Percentiles rank a stretch among this genome's conserved stretches.
Conservation (phyloP, 2,329 filamentous ascomycete species). For the Tolypocladium capitatum region DNA sequence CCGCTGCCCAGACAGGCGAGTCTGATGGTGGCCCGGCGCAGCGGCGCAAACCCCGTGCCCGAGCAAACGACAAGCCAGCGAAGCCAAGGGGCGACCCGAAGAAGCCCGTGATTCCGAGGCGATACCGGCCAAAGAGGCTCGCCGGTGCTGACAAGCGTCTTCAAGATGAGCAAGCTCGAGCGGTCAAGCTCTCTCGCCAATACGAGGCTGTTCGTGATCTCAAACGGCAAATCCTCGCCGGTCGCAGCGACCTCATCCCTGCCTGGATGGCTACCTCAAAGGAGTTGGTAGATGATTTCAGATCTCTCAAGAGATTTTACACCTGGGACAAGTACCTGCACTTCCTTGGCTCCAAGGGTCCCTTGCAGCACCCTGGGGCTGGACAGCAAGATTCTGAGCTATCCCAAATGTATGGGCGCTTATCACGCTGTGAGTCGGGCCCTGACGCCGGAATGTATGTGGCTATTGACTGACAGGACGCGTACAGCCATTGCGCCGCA, state of each 20-base stretch:
- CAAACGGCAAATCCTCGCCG: slow-evolving; percentile 26
- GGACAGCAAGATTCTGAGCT: slow-evolving; percentile 28
- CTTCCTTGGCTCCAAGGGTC: slow-evolving; percentile 32
- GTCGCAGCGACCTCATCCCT: slow-evolving; percentile 28
- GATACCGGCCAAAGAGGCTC: slow-evolving; percentile 33
- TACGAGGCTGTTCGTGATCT: slow-evolving; percentile 31
- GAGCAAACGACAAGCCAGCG: not conserved
- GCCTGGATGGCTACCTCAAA: slow-evolving; percentile 46
- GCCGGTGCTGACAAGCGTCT: slow-evolving; percentile 29
- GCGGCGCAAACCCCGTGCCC: not conserved
- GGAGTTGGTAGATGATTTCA: slow-evolving; percentile 49
- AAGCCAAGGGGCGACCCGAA: not conserved
- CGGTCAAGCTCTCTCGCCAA: slow-evolving; percentile 24
- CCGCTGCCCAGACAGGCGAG: slow-evolving; percentile 1
- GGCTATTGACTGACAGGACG: slow-evolving; percentile 3
- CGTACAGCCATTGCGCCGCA: slow-evolving; percentile 6
- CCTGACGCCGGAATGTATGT: not conserved
- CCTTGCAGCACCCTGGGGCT: slow-evolving; percentile 8
- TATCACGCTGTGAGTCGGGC: slow-evolving; percentile 35
- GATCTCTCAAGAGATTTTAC: slow-evolving; percentile 50
- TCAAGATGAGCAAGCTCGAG: slow-evolving; percentile 30
- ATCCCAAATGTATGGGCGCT: slow-evolving; percentile 40
- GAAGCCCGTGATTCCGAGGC: slow-evolving; percentile 14
- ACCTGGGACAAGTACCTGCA: slow-evolving; percentile 52
- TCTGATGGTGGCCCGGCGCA: not conserved